A percentile compares a stretch with the other conserved stretches of the same genome.
Conservation (phyloP, 345 rosid species). For the Bruguiera gymnorhiza region DNA sequence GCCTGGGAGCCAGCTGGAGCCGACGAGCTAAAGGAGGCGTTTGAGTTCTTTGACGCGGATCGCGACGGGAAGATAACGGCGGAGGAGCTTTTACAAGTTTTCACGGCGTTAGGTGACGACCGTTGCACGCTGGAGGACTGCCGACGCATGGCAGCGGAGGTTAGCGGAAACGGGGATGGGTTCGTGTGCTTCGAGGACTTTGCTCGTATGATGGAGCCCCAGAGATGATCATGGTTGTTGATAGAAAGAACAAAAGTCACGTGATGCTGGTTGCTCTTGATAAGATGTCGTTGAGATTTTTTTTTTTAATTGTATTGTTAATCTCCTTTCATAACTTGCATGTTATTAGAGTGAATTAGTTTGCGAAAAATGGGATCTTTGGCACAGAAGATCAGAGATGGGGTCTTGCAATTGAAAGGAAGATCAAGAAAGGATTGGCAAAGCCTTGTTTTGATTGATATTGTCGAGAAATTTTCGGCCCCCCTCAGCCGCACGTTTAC, state of each 20-base stretch:
- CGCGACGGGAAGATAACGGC: slow-evolving; percentile 85
- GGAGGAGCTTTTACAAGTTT: slow-evolving; percentile 59
- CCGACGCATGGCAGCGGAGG: slow-evolving; percentile 77
- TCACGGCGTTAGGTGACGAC: slow-evolving; percentile 60
- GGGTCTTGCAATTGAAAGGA: no score
- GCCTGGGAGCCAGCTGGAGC: slow-evolving; percentile 44
- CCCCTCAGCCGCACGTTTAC: no score
- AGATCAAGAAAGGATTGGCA: no score
- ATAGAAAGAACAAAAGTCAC: neutral
- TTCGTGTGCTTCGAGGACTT: slow-evolving; percentile 93
- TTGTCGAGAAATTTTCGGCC: no score
- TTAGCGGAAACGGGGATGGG: slow-evolving; percentile 67
- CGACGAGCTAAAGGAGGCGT: slow-evolving; percentile 70
- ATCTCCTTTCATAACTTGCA: no score
- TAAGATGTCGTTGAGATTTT: neutral
- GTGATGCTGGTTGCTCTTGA: neutral
- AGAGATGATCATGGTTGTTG: slow-evolving; percentile 10
- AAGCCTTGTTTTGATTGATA: no score
- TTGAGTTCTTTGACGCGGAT: slow-evolving; percentile 71
- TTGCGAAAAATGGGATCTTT: no score
- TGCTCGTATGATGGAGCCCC: slow-evolving; percentile 65
- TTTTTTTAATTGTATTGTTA: neutral
- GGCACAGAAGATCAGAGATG: no score
- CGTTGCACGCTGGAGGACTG: slow-evolving; percentile 83
- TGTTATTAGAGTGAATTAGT: no score